Conservation (phyloP, 2,329 filamentous ascomycete species). For the Karstenula rhodostoma region DNA sequence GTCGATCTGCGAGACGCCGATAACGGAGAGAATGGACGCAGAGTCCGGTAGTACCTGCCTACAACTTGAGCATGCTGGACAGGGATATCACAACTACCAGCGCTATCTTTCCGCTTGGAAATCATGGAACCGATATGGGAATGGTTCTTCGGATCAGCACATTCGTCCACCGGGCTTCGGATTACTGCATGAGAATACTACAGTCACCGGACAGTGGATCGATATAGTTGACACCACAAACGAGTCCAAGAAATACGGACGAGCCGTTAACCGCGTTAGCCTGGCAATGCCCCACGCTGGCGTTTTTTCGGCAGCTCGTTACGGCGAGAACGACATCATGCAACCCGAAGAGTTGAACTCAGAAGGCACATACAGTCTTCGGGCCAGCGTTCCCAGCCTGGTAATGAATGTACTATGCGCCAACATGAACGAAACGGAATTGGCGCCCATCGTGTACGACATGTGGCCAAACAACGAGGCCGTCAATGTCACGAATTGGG, state of each 20-base stretch:
- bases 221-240: slow-evolving; percentile 64
- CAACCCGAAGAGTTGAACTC: slow-evolving; percentile 70
- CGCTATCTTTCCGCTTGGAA: slow-evolving; percentile 68
- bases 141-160: slow-evolving; percentile 52
- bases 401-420: slow-evolving; percentile 77
- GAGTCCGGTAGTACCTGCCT: slow-evolving; percentile 66
- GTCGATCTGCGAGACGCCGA: slow-evolving; percentile 68
- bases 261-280: slow-evolving; percentile 78
- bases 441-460: slow-evolving; percentile 71
- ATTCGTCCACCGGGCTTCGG: slow-evolving; percentile 68
- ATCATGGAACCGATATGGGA: slow-evolving; percentile 54
- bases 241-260: slow-evolving; percentile 58
- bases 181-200: slow-evolving; percentile 76
- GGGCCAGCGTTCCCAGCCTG: slow-evolving; percentile 74
- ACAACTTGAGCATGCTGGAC: slow-evolving; percentile 73
- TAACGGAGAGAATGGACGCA: slow-evolving; percentile 55
- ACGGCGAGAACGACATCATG: slow-evolving; percentile 69
- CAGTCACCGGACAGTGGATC: slow-evolving; percentile 74
- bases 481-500: slow-evolving; percentile 38
- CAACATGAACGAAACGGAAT: slow-evolving; percentile 66
- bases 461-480: slow-evolving; percentile 63
- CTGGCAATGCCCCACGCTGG: slow-evolving; percentile 79
- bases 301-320: slow-evolving; percentile 69
- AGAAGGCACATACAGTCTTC: slow-evolving; percentile 72
- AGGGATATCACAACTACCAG: slow-evolving; percentile 74